Conservation (phyloP, 78 protist species). For the Protostelium mycophagum region DNA sequence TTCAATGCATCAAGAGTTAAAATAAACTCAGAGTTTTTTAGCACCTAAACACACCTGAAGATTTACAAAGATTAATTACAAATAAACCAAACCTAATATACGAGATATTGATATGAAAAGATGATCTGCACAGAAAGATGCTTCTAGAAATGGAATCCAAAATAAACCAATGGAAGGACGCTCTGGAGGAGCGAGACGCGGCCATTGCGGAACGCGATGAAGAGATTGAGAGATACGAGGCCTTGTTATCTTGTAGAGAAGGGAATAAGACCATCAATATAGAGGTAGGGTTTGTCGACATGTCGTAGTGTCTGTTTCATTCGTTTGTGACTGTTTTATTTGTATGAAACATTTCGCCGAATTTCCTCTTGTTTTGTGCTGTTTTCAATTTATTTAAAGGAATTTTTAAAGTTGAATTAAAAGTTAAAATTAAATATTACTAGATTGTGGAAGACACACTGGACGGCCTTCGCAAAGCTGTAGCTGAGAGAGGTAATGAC, state of each 20-base stretch:
- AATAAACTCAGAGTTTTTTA: no score
- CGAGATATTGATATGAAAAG: not conserved
- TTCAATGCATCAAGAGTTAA: no score
- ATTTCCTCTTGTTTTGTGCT: no score
- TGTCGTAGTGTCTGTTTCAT: not conserved
- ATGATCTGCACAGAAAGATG: not conserved
- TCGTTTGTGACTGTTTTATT: no score
- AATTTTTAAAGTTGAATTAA: no score
- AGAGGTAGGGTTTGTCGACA: not conserved
- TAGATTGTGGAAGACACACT: not conserved
- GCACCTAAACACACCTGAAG: no score
- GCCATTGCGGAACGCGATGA: not conserved
- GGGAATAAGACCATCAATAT: not conserved
- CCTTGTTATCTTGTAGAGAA: not conserved
- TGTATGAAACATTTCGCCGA: no score
- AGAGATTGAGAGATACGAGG: not conserved
- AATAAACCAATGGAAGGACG: not conserved
- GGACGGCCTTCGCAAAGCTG: not conserved
- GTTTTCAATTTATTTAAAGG: no score
- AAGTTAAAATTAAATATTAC: no score
- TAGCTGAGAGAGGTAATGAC: not conserved
- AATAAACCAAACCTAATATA: no score
- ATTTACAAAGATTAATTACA: no score
- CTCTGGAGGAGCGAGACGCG: not conserved
- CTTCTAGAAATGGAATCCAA: not conserved